Evolutionary conservation across 768 basidiomycete species (phyloP).

Genomic region (Naganishia vishniacii): DNA sequence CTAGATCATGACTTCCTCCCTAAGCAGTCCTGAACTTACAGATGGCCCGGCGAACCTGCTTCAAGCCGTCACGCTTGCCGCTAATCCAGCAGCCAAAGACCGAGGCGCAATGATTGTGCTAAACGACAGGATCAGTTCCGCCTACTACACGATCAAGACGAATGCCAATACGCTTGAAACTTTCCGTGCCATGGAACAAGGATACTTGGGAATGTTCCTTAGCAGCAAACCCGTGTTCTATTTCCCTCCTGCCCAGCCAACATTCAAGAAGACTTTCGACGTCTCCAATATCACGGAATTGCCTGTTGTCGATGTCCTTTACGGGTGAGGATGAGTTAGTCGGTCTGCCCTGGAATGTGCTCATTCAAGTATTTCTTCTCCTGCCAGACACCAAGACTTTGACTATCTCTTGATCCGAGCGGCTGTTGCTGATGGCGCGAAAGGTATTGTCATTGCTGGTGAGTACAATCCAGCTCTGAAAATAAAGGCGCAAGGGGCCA

Average conservation of each 20-base stretch:
- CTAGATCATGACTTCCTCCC: no score
- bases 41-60: constrained; percentile 42
- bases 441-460: constrained; percentile 38
- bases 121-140: constrained; percentile 46
- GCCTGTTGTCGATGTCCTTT: constrained; percentile 36
- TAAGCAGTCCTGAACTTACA: not conserved
- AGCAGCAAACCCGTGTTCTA: constrained; percentile 35
- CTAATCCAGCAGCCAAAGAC: constrained; percentile 27
- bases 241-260: constrained; percentile 35
- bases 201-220: constrained; percentile 42
- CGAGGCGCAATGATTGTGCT: constrained; percentile 43
- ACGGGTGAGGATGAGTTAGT: constrained; percentile 21
- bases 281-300: constrained; percentile 25
- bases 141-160: constrained; percentile 42
- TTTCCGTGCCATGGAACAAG: constrained; percentile 44
- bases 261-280: constrained; percentile 49
- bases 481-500: no score
- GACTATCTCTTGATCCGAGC: constrained; percentile 24
- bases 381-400: constrained; percentile 20
- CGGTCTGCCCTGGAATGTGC: no score
- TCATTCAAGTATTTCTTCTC: no score
- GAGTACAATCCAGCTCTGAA: not conserved
- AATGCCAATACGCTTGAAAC: constrained; percentile 43
- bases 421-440: constrained; percentile 31
- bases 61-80: constrained; percentile 38